Conservation (phyloP, 257 asterid species). For the Nicotiana undulata region DNA sequence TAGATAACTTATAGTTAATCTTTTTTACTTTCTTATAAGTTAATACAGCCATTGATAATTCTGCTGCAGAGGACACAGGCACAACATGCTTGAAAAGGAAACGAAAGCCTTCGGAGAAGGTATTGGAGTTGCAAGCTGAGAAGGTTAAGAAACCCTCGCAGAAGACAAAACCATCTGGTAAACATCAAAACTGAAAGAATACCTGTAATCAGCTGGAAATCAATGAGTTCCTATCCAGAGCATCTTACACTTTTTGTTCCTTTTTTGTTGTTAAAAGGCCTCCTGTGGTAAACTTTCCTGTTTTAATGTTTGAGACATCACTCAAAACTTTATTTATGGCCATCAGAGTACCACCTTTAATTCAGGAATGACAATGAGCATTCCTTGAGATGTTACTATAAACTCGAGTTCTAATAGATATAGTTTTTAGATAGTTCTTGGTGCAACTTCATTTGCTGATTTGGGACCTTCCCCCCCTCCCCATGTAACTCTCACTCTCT, state of each 20-base stretch:
- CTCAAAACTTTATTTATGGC: not conserved
- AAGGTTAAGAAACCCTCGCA: constrained; percentile 42
- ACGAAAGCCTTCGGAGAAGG: constrained; percentile 69
- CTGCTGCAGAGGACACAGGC: constrained; percentile 65
- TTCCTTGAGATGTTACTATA: not conserved
- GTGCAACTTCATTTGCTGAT: not conserved
- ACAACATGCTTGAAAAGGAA: constrained; percentile 47
- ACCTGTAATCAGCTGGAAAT: not conserved
- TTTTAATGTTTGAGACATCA: not conserved
- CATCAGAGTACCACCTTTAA: not conserved
- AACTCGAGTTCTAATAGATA: not conserved
- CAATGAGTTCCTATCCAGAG: not conserved
- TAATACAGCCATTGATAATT: constrained; percentile 39
- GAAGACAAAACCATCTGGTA: constrained; percentile 38
- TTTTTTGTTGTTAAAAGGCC: not conserved
- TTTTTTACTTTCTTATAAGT: not conserved
- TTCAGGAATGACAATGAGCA: not conserved
- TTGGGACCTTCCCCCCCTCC: not conserved
- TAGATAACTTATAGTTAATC: not conserved
- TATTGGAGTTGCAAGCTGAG: constrained; percentile 44
- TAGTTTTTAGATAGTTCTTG: not conserved
- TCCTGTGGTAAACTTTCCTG: not conserved
- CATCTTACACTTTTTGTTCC: not conserved
- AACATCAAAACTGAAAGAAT: constrained; percentile 11
- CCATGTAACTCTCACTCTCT: not conserved